phyloP scores from a whole-genome alignment of 2,329 filamentous ascomycete species.

The Colletotrichum echinochloae region DNA sequence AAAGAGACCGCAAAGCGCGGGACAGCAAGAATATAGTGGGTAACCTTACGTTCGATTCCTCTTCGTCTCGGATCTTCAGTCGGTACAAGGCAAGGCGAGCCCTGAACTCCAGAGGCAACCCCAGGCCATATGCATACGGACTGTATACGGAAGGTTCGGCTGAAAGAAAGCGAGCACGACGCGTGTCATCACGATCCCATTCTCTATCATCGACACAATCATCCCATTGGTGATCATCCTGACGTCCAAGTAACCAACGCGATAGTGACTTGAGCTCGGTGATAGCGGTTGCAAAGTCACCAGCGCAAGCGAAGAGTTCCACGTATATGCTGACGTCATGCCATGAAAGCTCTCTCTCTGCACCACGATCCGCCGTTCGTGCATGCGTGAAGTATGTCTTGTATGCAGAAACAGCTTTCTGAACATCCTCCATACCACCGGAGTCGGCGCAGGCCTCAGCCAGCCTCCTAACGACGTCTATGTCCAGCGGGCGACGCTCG shows the following conservation, averaged over 20 bases:
- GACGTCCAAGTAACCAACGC: slow-evolving; percentile 85
- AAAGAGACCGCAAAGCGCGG: slow-evolving; percentile 20
- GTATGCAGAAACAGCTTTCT: slow-evolving; percentile 62
- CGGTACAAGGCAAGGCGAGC: slow-evolving; percentile 87
- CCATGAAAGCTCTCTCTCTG: slow-evolving; percentile 69
- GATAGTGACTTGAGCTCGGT: slow-evolving; percentile 76
- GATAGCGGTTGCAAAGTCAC: slow-evolving; percentile 75
- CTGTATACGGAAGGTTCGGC: slow-evolving; percentile 69
- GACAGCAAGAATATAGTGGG: neutral
- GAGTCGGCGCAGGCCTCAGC: slow-evolving; percentile 68
- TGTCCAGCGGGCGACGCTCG: slow-evolving; percentile 64
- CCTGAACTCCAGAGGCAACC: slow-evolving; percentile 84
- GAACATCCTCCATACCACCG: slow-evolving; percentile 56
- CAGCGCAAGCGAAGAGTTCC: slow-evolving; percentile 78
- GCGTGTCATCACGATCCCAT: slow-evolving; percentile 81
- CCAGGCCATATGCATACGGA: slow-evolving; percentile 73
- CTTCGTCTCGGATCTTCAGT: slow-evolving; percentile 73
- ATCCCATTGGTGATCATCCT: slow-evolving; percentile 79
- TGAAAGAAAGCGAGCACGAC: slow-evolving; percentile 71
- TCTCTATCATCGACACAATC: slow-evolving; percentile 83
- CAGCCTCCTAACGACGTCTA: slow-evolving; percentile 66
- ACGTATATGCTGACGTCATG: slow-evolving; percentile 87
- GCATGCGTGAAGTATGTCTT: slow-evolving; percentile 59
- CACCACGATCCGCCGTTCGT: slow-evolving; percentile 44
- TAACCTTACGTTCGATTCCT: slow-evolving; percentile 78